Conservation (phyloP, 2,329 filamentous ascomycete species). For the Saccharata proteae region DNA sequence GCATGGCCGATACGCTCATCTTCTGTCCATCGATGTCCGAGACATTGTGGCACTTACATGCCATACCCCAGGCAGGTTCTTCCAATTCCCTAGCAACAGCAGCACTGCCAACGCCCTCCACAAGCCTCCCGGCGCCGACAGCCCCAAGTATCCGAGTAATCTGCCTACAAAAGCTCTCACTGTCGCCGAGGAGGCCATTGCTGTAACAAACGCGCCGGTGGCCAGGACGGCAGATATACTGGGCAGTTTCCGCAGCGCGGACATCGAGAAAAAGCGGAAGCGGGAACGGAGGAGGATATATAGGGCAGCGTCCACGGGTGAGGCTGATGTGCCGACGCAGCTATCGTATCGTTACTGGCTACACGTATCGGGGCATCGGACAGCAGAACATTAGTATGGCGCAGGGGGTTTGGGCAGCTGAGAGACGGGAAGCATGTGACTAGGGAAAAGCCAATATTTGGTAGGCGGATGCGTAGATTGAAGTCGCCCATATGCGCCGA, state of each 20-base stretch:
- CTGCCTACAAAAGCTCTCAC: slow-evolving; percentile 13
- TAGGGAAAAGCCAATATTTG: no score
- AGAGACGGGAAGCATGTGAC: no score
- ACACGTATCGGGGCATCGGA: no score
- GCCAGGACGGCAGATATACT: slow-evolving; percentile 7
- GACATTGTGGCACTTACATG: slow-evolving; percentile 48
- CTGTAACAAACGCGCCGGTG: slow-evolving; percentile 11
- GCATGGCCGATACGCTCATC: slow-evolving; percentile 7
- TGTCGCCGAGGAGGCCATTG: slow-evolving; percentile 15
- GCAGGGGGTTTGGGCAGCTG: no score
- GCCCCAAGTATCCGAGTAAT: slow-evolving; percentile 20
- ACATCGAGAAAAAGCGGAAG: no score
- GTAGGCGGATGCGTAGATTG: no score
- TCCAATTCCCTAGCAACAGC: slow-evolving; percentile 46
- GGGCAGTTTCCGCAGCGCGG: slow-evolving; percentile 4
- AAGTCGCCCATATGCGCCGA: no score
- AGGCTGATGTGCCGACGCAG: no score
- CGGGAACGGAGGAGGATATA: no score
- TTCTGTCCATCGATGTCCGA: background rate
- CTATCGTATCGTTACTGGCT: no score
- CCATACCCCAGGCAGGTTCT: slow-evolving; percentile 64
- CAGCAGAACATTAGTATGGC: no score
- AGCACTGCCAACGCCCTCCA: slow-evolving; percentile 24
- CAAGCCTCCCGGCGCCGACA: slow-evolving; percentile 19
- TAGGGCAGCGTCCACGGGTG: no score